Percentiles rank a stretch among this genome's conserved stretches.
These are phyloP conservation scores for Eleusine coracana DNA, from an alignment of 176 grass and related monocot genomes.

Conservation along the genomic window DNA sequence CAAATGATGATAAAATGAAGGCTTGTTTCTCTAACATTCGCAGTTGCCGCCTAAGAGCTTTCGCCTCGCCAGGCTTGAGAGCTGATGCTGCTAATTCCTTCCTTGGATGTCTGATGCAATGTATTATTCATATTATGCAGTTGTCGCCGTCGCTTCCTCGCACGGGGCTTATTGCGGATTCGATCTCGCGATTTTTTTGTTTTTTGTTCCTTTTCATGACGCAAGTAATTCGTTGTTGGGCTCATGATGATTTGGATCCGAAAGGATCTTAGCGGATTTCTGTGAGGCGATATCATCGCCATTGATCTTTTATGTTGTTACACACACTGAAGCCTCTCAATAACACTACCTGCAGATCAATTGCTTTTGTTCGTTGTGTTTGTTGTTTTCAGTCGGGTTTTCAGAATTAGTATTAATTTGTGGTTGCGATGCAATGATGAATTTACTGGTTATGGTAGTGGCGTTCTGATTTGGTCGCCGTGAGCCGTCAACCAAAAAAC, in stretches of 20 bases:
- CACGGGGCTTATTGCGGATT: too few relatives aligned
- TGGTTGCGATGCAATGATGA: too few relatives aligned
- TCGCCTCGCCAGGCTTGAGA: slow-evolving; percentile 67
- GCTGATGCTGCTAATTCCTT: slow-evolving; percentile 57
- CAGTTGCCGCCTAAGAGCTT: slow-evolving; percentile 65
- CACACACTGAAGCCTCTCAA: background rate
- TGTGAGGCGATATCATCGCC: background rate
- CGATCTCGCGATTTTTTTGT: too few relatives aligned
- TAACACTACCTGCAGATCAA: background rate
- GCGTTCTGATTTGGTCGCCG: too few relatives aligned
- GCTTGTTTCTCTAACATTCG: slow-evolving; percentile 78
- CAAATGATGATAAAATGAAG: slow-evolving; percentile 40
- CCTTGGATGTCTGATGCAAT: slow-evolving; percentile 72
- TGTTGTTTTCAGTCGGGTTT: too few relatives aligned
- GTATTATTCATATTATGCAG: background rate
- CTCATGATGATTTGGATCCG: slow-evolving; percentile 64
- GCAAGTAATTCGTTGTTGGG: background rate
- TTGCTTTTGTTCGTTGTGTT: too few relatives aligned
- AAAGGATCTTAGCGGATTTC: slow-evolving; percentile 67
- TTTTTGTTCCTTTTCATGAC: too few relatives aligned
- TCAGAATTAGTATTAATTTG: too few relatives aligned
- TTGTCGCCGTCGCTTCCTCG: too few relatives aligned
- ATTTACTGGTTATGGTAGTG: too few relatives aligned
- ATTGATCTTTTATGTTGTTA: background rate
- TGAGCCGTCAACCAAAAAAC: too few relatives aligned